Base-by-base conservation (phyloP, 164 flowering plant genomes). In the Piper longum region DNA sequence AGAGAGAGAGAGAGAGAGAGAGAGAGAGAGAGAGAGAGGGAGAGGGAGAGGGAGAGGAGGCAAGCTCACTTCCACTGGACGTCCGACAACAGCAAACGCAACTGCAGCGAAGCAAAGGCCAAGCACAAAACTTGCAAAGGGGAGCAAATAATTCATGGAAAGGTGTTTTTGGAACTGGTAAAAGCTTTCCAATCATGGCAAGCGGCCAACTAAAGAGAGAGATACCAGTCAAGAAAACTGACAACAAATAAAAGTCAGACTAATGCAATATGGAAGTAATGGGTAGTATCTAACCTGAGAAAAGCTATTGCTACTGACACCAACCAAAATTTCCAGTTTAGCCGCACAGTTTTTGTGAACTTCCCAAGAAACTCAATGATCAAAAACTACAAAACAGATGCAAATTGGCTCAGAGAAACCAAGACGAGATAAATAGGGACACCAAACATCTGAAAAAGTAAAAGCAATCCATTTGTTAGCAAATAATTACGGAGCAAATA, bases 151-250 rank as follows among this genome's bases (percentile, higher is more conserved):
- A 65, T 8, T 78, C 70, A 13, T 68, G 59, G 6, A 88, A 13
- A 0, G 88, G 87, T 9, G 83, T 92, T 70, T 77, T 60, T 2
- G 98, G 93, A 7, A 92, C 98, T 11, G 96, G 98, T 62, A 92
- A 74, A 52, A 89, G 72, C 63, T 92, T 92, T 36, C 90, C 95
- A 65, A 84, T 0, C 11, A 64, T 61, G 41, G 98, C 98, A 41
- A 93, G 86, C 12, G 98, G 98, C 97, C 98, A 93, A 67, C 98
- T 93, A 73, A 41, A 67, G 40, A 7, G 41, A 43, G 42, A 40
- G 39, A n/a, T 41, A 54, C 13, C 16, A 59, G 51, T 13, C 16
- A 44, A 43, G 17, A 57, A 7, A 2, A 48, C 9, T 12, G 7
- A 45, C 5, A 48, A 12, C 9, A 48, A 48, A 48, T 48, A 2